Evolutionary conservation across 2,329 filamentous ascomycete genomes (phyloP).

Genomic region (Cordyceps militaris): DNA sequence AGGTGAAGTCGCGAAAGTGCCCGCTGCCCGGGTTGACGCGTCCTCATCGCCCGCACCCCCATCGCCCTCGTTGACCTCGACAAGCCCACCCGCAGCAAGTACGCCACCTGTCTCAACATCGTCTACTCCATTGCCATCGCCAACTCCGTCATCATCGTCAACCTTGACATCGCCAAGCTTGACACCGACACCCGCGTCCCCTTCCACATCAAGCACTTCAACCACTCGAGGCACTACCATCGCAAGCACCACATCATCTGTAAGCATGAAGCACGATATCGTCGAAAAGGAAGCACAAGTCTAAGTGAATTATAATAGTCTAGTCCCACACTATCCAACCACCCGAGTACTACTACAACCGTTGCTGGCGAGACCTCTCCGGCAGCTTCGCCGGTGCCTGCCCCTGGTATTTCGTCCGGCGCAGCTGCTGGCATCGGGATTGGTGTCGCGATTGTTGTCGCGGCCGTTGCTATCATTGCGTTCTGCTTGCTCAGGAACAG

Average conservation of each 20-base stretch:
- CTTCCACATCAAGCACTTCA: constrained; percentile 2
- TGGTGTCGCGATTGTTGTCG: constrained; percentile 35
- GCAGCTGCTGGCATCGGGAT: constrained; percentile 45
- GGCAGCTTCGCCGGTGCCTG: constrained; percentile 7
- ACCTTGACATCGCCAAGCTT: constrained; percentile 7
- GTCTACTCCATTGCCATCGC: not conserved
- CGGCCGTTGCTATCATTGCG: constrained; percentile 32
- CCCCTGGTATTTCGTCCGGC: constrained; percentile 31
- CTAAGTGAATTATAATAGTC: not conserved
- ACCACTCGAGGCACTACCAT: not conserved
- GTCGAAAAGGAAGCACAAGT: not conserved
- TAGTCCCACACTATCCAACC: not conserved
- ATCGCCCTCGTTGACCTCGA: not conserved
- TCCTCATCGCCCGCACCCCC: not conserved
- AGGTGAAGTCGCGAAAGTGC: not conserved
- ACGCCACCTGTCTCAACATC: constrained; percentile 3
- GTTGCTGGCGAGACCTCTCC: constrained; percentile 7
- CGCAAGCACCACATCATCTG: not conserved
- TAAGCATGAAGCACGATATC: not conserved
- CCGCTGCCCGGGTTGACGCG: not conserved
- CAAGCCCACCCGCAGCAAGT: not conserved
- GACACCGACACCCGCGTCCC: constrained; percentile 8
- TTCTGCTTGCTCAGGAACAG: constrained; percentile 30
- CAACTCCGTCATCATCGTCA: not conserved
- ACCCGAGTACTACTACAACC: constrained; percentile 1